Evolutionary conservation across 2,329 filamentous ascomycete species (phyloP), one percentile per base, ranked within the genome.

Genomic region (Venturia oleaginea): DNA sequence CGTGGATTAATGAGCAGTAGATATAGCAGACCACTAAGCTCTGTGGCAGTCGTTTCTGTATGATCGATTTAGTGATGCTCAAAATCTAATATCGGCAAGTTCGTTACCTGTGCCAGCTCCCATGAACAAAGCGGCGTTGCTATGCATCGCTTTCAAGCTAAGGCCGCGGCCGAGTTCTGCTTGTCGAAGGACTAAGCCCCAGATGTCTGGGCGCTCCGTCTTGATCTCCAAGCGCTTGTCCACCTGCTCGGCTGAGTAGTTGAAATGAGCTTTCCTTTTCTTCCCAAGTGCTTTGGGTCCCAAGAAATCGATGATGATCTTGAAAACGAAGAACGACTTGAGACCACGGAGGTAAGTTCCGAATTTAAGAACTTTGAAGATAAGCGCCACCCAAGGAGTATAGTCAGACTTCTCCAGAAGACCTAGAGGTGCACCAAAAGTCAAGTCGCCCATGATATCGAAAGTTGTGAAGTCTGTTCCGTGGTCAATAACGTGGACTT

Each of bases 1-100:
- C n/a, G 24, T 55, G 70, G 69, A 27, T 76, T 71, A 27, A 66
- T 69, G 5, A 77, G 67, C 0, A 78, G 69, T 15, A 71, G 64
- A 62, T 70, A 79, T 0, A 73, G 76, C 10, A 75, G 59, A 3
- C 76, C 78, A 8, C 71, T 73, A 0, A 80, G 68, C 8, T 76
- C 62, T 0, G 74, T 78, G 0, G 78, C 78, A 0, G 77, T 77
- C 0, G 79, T 80, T 64, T 81, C 78, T 22, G 75, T 76, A 19
- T 13, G 11, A 22, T 24, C 7, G 11, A 10, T 8, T 46, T 46
- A 46, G n/a, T 22, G 4, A 19, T 6, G 2, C n/a, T 24, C 6
- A 6, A 8, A 8, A 7, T 19, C 11, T 2, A 22, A 10, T 17
- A 22, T 22, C n/a, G n/a, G n/a, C 43, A 24, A 24, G 17, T 6